These are phyloP conservation scores for Naematelia encephala DNA, from an alignment of 768 basidiomycete genomes.

Conservation along the genomic window DNA sequence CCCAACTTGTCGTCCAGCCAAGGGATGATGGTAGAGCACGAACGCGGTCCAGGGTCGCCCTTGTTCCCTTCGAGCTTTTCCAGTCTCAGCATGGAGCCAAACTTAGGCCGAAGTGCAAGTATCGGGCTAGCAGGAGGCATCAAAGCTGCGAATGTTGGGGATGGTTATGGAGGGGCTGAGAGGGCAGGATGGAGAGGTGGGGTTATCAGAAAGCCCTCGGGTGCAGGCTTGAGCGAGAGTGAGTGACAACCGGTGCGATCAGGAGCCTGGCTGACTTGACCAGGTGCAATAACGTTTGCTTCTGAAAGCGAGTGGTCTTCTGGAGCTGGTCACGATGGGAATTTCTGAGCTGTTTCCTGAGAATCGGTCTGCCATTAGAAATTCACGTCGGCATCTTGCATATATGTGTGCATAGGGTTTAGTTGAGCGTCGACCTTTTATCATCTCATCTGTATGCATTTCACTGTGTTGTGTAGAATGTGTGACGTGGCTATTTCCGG, in stretches of 20 bases:
- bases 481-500: too few relatives aligned
- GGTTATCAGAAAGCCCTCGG: conserved; percentile 30
- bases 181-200: conserved; percentile 15
- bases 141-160: conserved; percentile 11
- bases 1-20: conserved; percentile 56
- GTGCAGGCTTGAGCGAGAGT: conserved; percentile 46
- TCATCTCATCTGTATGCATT: too few relatives aligned
- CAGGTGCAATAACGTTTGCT: conserved; percentile 47
- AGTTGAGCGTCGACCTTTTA: too few relatives aligned
- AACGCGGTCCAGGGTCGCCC: conserved; percentile 69
- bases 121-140: conserved; percentile 24
- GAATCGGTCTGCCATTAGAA: not conserved
- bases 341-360: not conserved
- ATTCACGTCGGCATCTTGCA: too few relatives aligned
- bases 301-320: conserved; percentile 32
- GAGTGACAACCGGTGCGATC: conserved; percentile 16
- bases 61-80: conserved; percentile 80
- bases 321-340: not conserved
- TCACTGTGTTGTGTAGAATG: too few relatives aligned
- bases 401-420: too few relatives aligned
- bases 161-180: conserved; percentile 5
- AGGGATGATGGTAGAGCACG: conserved; percentile 42
- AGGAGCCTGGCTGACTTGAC: not conserved
- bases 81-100: conserved; percentile 63
- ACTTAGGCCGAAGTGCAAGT: conserved; percentile 53